Evolutionary conservation across 2,329 filamentous ascomycete species (phyloP).

Genomic region (Coniella vitis): DNA sequence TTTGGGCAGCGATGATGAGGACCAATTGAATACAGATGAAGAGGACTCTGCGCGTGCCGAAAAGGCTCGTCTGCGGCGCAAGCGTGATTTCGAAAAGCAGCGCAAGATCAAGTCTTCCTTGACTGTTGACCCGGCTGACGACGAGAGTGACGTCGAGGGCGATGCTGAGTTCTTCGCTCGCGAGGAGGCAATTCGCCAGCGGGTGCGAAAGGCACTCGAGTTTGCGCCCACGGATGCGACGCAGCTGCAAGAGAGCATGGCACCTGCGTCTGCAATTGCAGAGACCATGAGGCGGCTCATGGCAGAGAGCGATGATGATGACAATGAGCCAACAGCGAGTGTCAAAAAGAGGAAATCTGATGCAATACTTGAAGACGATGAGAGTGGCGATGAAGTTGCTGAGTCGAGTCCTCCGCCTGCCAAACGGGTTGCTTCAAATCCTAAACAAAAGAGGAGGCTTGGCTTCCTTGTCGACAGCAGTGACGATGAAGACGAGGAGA

Average conservation of each 20-base stretch:
- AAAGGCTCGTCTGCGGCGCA: constrained; percentile 37
- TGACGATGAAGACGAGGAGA: constrained; percentile 29
- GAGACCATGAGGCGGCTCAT: constrained; percentile 19
- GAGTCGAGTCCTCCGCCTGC: constrained; percentile 16
- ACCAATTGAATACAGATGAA: constrained; percentile 44
- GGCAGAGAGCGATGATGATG: constrained; percentile 17
- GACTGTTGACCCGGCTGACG: constrained; percentile 77
- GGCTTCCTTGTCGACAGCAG: constrained; percentile 17
- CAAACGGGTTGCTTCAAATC: constrained; percentile 17
- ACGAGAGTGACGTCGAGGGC: constrained; percentile 77
- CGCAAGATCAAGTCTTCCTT: constrained; percentile 77
- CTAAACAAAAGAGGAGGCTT: constrained; percentile 14
- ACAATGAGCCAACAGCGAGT: constrained; percentile 5
- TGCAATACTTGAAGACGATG: constrained; percentile 22
- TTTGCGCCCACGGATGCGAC: constrained; percentile 13
- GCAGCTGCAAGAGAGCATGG: constrained; percentile 10
- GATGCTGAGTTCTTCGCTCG: constrained; percentile 66
- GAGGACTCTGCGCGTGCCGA: constrained; percentile 34
- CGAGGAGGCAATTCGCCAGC: constrained; percentile 60
- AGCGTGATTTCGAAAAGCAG: constrained; percentile 69
- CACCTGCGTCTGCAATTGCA: constrained; percentile 14
- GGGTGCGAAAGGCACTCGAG: constrained; percentile 33
- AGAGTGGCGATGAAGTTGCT: constrained; percentile 23
- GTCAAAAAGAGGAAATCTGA: constrained; percentile 27
- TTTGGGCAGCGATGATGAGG: constrained; percentile 34